phyloP scores from a whole-genome alignment of 202 grass and related monocot species.

The Setaria italica region DNA sequence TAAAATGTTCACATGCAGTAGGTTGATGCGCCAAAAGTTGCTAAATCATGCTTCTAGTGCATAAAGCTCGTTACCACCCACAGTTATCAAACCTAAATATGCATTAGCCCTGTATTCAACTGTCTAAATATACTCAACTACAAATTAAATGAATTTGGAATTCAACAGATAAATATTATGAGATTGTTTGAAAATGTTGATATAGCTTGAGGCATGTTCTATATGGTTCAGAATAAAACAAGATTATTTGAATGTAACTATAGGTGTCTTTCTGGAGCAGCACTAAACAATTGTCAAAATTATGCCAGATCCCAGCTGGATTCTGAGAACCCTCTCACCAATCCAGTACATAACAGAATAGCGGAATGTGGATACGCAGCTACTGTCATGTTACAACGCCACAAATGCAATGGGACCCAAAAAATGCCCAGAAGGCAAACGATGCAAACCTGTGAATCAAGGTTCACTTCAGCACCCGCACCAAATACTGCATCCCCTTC shows the following conservation, averaged over 20 bases:
- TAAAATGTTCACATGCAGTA: background rate
- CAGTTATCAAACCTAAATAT: conserved; percentile 15
- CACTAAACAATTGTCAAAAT: conserved; percentile 1
- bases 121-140: conserved; percentile 7
- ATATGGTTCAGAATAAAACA: background rate
- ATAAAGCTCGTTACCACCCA: conserved; percentile 1
- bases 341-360: background rate
- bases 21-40: conserved; percentile 1
- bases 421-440: conserved; percentile 10
- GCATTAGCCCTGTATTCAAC: conserved; percentile 8
- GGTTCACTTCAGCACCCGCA: conserved; percentile 85
- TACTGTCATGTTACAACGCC: conserved; percentile 18
- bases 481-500: conserved; percentile 95
- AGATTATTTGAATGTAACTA: background rate
- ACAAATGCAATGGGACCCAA: background rate
- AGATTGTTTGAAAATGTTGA: background rate
- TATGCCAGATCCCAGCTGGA: background rate
- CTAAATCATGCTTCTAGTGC: conserved; percentile 6
- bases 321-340: background rate
- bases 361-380: background rate
- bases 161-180: background rate
- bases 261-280: background rate
- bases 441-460: conserved; percentile 88
- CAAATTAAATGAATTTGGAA: conserved; percentile 14
- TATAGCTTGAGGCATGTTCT: background rate